These are phyloP conservation scores for Verticillium zaregamsianum DNA, from an alignment of 2,329 filamentous ascomycete species.

Conservation along the genomic window DNA sequence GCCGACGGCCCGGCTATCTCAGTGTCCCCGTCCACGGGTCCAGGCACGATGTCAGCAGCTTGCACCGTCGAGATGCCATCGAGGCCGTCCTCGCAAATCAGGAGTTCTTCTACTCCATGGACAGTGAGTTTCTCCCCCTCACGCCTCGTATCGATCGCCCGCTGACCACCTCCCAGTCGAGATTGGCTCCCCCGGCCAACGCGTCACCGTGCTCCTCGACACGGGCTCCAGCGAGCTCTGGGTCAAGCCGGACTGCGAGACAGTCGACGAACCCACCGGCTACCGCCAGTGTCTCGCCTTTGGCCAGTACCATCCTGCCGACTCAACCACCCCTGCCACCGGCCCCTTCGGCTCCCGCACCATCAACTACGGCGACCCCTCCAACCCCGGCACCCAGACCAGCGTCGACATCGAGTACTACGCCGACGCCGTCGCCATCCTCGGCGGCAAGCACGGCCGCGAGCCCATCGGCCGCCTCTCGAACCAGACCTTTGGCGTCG, in stretches of 20 bases:
- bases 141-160: background rate
- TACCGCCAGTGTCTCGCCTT: constrained; percentile 32
- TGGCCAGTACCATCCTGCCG: constrained; percentile 37
- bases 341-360: constrained; percentile 32
- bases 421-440: constrained; percentile 40
- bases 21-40: constrained; percentile 26
- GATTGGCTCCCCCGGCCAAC: constrained; percentile 37
- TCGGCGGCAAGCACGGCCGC: constrained; percentile 23
- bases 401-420: constrained; percentile 40
- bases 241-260: constrained; percentile 47
- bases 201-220: constrained; percentile 42
- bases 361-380: constrained; percentile 34
- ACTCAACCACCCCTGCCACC: constrained; percentile 32
- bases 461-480: constrained; percentile 17
- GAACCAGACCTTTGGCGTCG: constrained; percentile 48
- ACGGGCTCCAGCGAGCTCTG: constrained; percentile 53
- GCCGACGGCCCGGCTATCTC: constrained; percentile 22
- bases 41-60: constrained; percentile 2
- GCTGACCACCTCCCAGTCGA: constrained; percentile 25
- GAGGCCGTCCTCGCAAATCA: constrained; percentile 27
- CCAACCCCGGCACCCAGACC: constrained; percentile 28
- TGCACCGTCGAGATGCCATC: constrained; percentile 17
- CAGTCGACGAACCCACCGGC: constrained; percentile 27
- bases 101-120: constrained; percentile 33
- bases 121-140: constrained; percentile 22